phyloP scores from a whole-genome alignment of 805 yeast genomes.

The Cyberlindnera galapagoensis region DNA sequence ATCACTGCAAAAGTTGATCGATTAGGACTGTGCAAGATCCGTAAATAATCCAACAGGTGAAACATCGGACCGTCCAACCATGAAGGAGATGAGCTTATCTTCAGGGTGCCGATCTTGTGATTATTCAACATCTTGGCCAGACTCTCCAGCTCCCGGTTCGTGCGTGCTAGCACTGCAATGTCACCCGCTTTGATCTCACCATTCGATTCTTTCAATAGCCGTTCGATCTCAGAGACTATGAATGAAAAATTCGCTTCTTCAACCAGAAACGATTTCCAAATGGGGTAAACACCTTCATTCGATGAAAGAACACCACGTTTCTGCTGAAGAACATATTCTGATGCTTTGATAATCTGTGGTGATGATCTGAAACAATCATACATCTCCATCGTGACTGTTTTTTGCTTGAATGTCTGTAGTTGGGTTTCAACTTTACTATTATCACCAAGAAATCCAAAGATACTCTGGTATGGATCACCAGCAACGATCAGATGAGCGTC shows the following conservation, averaged over 20 bases:
- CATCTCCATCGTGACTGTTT: constrained; percentile 26
- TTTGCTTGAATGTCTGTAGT: constrained; percentile 15
- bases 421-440: constrained; percentile 28
- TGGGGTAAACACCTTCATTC: constrained; percentile 11
- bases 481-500: constrained; percentile 55
- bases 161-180: constrained; percentile 45
- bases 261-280: constrained; percentile 21
- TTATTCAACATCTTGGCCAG: constrained; percentile 32
- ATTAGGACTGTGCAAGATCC: constrained; percentile 28
- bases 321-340: constrained; percentile 23
- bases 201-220: constrained; percentile 35
- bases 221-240: constrained; percentile 37
- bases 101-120: constrained; percentile 37
- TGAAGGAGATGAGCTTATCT: constrained; percentile 39
- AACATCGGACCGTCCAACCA: constrained; percentile 43
- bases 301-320: constrained; percentile 3
- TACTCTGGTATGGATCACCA: constrained; percentile 68
- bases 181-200: constrained; percentile 39
- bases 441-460: constrained; percentile 61
- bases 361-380: constrained; percentile 55
- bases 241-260: constrained; percentile 35
- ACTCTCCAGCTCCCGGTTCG: constrained; percentile 42
- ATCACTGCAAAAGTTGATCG: constrained; percentile 24
- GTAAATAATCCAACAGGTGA: constrained; percentile 43
- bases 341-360: constrained; percentile 45